Evolutionary conservation across 139 green algal species (phyloP).

Genomic region (Dunaliella sp.): DNA sequence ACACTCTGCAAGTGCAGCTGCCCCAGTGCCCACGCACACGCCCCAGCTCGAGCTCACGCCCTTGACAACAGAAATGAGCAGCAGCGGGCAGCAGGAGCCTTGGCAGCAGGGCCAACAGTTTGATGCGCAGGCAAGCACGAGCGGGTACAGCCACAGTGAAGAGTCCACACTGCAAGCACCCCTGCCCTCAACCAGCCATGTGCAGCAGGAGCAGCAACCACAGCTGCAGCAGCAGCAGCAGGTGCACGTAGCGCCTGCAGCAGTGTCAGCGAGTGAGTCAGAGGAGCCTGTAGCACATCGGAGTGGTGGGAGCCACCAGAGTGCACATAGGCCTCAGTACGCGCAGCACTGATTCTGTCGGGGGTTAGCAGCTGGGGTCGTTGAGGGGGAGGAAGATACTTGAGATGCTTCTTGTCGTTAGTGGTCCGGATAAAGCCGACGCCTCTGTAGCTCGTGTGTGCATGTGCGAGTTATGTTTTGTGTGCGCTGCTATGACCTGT

Average conservation of each 20-base stretch:
- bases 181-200: too few species aligned
- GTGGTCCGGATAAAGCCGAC: too few species aligned
- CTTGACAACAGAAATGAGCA: neutral
- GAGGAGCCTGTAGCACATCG: too few species aligned
- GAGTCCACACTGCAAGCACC: too few species aligned
- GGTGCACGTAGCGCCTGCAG: neutral
- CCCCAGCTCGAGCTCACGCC: constrained; percentile 4
- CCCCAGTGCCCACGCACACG: neutral
- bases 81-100: constrained; percentile 26
- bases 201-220: neutral
- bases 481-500: too few species aligned
- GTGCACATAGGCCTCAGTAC: neutral
- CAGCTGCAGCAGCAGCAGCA: constrained; percentile 24
- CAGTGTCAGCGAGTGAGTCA: neutral
- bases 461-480: too few species aligned
- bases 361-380: too few species aligned
- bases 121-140: neutral
- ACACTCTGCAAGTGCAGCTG: too few species aligned
- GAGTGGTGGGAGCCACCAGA: neutral
- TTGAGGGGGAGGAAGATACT: too few species aligned
- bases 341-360: neutral
- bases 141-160: too few species aligned
- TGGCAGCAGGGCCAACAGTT: constrained; percentile 18
- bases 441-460: too few species aligned
- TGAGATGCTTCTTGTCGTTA: too few species aligned